Evolutionary conservation across 2,329 filamentous ascomycete genomes (phyloP), one percentile per base, ranked within the genome.

Genomic region (Karstenula rhodostoma): DNA sequence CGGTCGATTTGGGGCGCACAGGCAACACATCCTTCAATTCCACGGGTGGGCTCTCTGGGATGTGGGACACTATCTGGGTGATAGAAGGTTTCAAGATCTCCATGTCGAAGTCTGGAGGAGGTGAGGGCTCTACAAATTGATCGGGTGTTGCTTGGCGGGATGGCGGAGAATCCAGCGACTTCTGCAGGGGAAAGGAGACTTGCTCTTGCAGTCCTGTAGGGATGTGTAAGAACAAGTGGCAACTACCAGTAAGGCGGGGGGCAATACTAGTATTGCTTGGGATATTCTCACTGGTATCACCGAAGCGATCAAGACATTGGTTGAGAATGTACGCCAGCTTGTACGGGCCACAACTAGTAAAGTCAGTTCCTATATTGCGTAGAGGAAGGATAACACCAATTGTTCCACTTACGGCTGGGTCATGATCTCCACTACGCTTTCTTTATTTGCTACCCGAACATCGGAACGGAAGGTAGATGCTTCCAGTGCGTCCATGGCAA

Each of bases 381-480:
- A 40, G 10, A 5, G 13, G 10, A 5, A 13, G 4, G 7, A 8
- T 0, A 15, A 15, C 1, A 5, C 13, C 12, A 25, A 4, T 8
- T 25, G 4, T 22, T 3, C 17, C 17, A 69, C 73, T 66, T 53
- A 75, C 70, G 75, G 75, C 33, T 77, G 75, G 3, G 73, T 73
- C 27, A 75, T 68, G 4, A 77, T 71, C 50, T 77, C 74, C 0
- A 76, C 73, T 2, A 75, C 70, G 9, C 68, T 71, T 50, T 76
- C 68, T 33, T 67, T 69, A 37, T 62, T 72, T 13, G 56, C 37
- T 0, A 77, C 64, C 5, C 74, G 72, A 10, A 64, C 72, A 52
- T 77, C 74, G 1, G 70, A 70, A 10, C 73, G 69, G n/a, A 77
- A 58, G 7, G 72, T 72, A 2, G 74, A 64, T 17, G 74, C 74